phyloP scores from a whole-genome alignment of 352 stramenopile genomes.

The Albugo laibachii region DNA sequence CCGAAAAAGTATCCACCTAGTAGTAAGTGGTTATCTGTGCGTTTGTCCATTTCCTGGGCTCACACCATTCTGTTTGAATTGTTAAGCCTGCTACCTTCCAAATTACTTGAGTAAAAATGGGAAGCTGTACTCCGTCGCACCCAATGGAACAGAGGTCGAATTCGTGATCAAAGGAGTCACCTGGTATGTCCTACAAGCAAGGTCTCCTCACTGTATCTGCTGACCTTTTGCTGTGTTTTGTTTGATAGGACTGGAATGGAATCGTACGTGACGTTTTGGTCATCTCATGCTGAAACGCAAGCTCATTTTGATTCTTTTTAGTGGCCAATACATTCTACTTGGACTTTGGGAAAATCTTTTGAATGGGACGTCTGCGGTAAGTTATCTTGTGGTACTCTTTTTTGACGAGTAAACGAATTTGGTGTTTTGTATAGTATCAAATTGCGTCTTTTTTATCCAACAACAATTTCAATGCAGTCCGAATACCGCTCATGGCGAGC shows the following conservation, averaged over 20 bases:
- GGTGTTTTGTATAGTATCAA: constrained; percentile 7
- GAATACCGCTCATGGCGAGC: constrained; percentile 14
- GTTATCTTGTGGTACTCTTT: neutral
- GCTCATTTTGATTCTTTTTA: neutral
- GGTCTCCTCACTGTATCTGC: neutral
- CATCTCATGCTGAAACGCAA: neutral
- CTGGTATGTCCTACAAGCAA: constrained; percentile 13
- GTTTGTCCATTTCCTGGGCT: constrained; percentile 2
- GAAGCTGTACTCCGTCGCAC: constrained; percentile 24
- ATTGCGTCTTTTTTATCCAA: constrained; percentile 17
- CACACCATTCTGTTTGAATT: constrained; percentile 2
- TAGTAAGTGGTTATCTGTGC: neutral
- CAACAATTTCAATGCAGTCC: constrained; percentile 26
- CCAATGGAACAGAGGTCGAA: constrained; percentile 43
- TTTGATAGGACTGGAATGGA: constrained; percentile 40
- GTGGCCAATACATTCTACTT: constrained; percentile 16
- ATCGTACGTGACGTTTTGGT: constrained; percentile 17
- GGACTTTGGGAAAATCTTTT: constrained; percentile 55
- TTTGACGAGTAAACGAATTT: neutral
- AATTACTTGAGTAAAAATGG: constrained; percentile 67
- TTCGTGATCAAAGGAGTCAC: constrained; percentile 61
- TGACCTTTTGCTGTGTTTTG: neutral
- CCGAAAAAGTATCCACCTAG: constrained; percentile 30
- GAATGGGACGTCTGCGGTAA: constrained; percentile 49
- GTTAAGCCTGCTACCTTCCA: constrained; percentile 37